Evolutionary conservation across 1,284 basidiomycete species (phyloP).

Genomic region (Trichosporon inkin): DNA sequence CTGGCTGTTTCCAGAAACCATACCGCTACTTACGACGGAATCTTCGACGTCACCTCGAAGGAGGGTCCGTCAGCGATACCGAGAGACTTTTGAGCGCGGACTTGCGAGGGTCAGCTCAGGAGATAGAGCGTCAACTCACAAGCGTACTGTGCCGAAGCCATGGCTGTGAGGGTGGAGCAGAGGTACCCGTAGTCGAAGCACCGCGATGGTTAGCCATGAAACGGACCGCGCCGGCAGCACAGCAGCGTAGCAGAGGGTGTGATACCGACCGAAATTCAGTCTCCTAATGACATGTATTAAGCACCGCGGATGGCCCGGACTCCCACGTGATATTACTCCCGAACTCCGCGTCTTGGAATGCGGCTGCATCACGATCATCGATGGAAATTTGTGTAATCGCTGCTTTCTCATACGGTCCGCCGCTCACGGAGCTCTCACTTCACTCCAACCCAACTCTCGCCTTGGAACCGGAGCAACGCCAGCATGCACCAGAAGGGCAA

Average conservation of each 20-base stretch:
- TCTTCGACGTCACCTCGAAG: slow-evolving; percentile 65
- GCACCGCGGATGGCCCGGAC: no score
- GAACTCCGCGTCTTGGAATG: slow-evolving; percentile 2
- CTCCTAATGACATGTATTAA: no score
- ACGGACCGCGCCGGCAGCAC: background rate
- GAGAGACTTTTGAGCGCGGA: slow-evolving; percentile 88
- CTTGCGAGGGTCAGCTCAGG: slow-evolving; percentile 54
- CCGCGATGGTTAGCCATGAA: background rate
- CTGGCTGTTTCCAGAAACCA: background rate
- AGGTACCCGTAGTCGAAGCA: slow-evolving; percentile 1
- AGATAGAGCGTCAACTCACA: slow-evolving; percentile 57
- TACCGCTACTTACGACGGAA: slow-evolving; percentile 54
- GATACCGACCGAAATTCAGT: slow-evolving; percentile 4
- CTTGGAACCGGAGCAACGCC: slow-evolving; percentile 12
- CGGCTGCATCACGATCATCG: background rate
- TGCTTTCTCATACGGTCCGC: slow-evolving; percentile 7
- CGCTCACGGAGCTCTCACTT: slow-evolving; percentile 3
- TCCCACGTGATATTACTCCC: background rate
- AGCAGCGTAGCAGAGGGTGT: background rate
- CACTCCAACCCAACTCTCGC: background rate
- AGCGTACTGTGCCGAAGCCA: slow-evolving; percentile 53
- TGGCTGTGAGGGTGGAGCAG: slow-evolving; percentile 13
- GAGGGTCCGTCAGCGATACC: slow-evolving; percentile 79
- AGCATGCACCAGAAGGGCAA: slow-evolving; percentile 69
- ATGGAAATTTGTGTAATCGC: slow-evolving; percentile 5